phyloP scores from a whole-genome alignment of 768 basidiomycete species.

The Naematelia aurantialba region DNA sequence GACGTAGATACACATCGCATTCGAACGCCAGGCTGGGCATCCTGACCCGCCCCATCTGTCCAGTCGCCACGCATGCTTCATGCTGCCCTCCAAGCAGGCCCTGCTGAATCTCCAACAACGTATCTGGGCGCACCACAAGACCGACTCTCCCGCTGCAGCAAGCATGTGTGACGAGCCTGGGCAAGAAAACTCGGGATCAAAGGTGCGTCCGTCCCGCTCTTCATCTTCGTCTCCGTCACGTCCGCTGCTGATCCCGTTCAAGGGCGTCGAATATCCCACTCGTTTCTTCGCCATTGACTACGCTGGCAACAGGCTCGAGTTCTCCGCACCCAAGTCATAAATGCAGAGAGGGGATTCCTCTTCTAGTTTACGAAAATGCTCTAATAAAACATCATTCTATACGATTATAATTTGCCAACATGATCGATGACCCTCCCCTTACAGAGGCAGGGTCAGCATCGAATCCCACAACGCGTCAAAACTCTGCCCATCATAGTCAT shows the following conservation, averaged over 20 bases:
- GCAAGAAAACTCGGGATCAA: constrained; percentile 30
- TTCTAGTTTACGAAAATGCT: too few relatives aligned
- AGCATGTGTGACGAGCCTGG: constrained; percentile 40
- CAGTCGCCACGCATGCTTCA: constrained; percentile 44
- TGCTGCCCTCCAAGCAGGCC: constrained; percentile 22
- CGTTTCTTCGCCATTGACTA: constrained; percentile 48
- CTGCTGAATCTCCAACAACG: constrained; percentile 33
- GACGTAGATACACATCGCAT: constrained; percentile 36
- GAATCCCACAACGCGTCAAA: background rate
- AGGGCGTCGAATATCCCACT: constrained; percentile 44
- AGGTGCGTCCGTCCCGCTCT: constrained; percentile 21
- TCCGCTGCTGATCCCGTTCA: constrained; percentile 1
- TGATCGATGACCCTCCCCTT: background rate
- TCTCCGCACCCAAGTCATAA: constrained; percentile 24
- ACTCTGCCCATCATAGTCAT: background rate
- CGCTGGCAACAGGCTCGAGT: constrained; percentile 45
- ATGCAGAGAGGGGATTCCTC: too few relatives aligned
- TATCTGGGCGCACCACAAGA: constrained; percentile 38
- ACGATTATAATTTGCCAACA: background rate
- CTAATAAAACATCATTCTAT: too few relatives aligned
- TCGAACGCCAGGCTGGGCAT: constrained; percentile 12
- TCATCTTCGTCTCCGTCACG: too few relatives aligned
- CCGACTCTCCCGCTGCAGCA: constrained; percentile 24
- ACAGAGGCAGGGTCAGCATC: background rate
- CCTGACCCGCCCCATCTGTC: constrained; percentile 13